Conservation (phyloP, 345 rosid species). For the Carallia pectinifolia region DNA sequence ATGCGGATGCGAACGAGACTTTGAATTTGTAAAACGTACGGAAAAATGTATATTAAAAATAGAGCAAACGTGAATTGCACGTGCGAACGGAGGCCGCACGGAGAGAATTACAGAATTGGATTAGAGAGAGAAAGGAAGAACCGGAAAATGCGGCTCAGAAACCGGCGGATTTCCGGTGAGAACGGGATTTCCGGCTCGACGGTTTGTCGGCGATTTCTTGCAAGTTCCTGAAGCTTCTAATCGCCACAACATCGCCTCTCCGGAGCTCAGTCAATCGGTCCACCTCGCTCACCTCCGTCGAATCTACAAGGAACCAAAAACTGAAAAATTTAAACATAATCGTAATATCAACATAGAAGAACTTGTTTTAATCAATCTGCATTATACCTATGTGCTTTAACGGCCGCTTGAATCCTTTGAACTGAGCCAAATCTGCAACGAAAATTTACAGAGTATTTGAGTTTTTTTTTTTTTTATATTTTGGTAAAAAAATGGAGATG, state of each 20-base stretch:
- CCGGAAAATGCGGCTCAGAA: conserved; percentile 35
- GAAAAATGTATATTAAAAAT: too few relatives aligned
- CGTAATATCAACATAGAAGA: background rate
- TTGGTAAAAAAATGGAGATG: too few relatives aligned
- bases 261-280: conserved; percentile 34
- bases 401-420: conserved; percentile 54
- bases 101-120: too few relatives aligned
- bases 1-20: too few relatives aligned
- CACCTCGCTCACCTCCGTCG: conserved; percentile 36
- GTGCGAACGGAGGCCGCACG: background rate
- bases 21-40: too few relatives aligned
- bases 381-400: conserved; percentile 56
- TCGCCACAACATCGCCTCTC: conserved; percentile 45
- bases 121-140: background rate
- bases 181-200: conserved; percentile 32
- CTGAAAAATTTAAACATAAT: background rate
- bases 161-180: conserved; percentile 70
- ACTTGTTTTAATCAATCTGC: conserved; percentile 32
- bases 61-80: background rate
- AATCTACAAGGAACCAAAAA: conserved; percentile 20
- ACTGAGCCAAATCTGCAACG: conserved; percentile 74
- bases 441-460: background rate
- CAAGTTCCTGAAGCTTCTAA: conserved; percentile 70
- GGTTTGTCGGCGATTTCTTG: conserved; percentile 44
- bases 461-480: too few relatives aligned